Evolutionary conservation across 108 stramenopile species (phyloP), one percentile per base, ranked within the genome.

Genomic region (Craspedostauros australis): DNA sequence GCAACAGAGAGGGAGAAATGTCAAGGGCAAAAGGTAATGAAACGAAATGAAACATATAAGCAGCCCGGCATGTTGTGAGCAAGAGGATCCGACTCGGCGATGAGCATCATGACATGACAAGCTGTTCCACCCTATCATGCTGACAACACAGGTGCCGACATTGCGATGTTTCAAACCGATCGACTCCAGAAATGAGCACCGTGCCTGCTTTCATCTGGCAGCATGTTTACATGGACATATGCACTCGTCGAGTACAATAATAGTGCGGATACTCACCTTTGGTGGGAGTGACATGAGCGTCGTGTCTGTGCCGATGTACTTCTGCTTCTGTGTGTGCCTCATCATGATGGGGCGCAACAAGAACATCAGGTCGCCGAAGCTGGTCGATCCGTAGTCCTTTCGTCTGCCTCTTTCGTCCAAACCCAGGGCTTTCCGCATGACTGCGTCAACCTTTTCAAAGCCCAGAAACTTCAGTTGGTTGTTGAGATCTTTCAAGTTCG

Each of bases 401-500:
- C 1, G 18, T 14, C 5, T 25, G 4, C 46, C 41, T 9, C 3
- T 28, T 29, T 46, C 32, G 19, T 18, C 52, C 28, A 9, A n/a
- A 30, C 12, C 29, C n/a, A n/a, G n/a, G n/a, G n/a, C 30, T 2
- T 4, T 15, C 3, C 50, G 9, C 9, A 68, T 23, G 34, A 54
- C 39, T 21, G 55, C 33, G 12, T 65, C 68, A 18, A 57, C 41
- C 6, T 61, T 1, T 12, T 66, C 57, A 23, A 73, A 24, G 2
- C 72, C 69, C 6, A 79, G 5, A 58, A 79, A 70, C 19, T 60
- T 60, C 12, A 70, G 23, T 51, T 74, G 77, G 29, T 53, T 66
- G 31, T 42, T 52, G 23, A 79, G 39, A 43, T 79, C 69, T 11
- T 0, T 29, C 0, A 66, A 1, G 27, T 24, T 29, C 1, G 63